Evolutionary conservation across 495 filamentous ascomycete species (phyloP).

Genomic region (Aspergillus conjunctus): DNA sequence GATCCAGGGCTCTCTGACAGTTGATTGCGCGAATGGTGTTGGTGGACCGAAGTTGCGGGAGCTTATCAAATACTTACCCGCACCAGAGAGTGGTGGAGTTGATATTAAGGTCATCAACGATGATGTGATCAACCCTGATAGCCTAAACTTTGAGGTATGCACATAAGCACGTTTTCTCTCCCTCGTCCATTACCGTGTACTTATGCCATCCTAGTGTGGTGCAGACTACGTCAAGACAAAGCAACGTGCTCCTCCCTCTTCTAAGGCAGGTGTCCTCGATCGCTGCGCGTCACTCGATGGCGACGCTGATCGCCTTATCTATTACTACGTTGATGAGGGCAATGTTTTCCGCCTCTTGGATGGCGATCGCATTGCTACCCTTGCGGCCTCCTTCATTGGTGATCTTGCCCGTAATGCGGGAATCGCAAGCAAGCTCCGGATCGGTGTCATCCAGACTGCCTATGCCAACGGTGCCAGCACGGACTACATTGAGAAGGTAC

Average conservation of each 20-base stretch:
- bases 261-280: conserved; percentile 70
- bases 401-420: conserved; percentile 81
- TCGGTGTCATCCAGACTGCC: conserved; percentile 94
- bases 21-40: conserved; percentile 97
- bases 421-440: conserved; percentile 74
- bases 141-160: conserved; percentile 79
- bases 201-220: conserved; percentile 65
- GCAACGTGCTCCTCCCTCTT: conserved; percentile 84
- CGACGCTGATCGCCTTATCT: conserved; percentile 92
- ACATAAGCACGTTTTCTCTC: not conserved
- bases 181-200: conserved; percentile 14
- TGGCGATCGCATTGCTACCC: conserved; percentile 93
- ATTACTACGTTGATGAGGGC: conserved; percentile 87
- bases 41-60: conserved; percentile 89
- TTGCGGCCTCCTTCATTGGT: conserved; percentile 90
- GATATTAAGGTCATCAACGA: conserved; percentile 90
- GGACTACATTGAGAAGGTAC: conserved; percentile 80
- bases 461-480: conserved; percentile 98
- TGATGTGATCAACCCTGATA: conserved; percentile 83
- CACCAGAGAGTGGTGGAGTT: conserved; percentile 61
- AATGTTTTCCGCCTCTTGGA: conserved; percentile 86
- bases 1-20: conserved; percentile 69
- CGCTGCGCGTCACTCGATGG: conserved; percentile 93
- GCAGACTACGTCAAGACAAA: conserved; percentile 97
- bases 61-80: conserved; percentile 79